Evolutionary conservation across 352 stramenopile species (phyloP), one percentile per base, ranked within the genome.

Genomic region (Pythium vanterpoolii): DNA sequence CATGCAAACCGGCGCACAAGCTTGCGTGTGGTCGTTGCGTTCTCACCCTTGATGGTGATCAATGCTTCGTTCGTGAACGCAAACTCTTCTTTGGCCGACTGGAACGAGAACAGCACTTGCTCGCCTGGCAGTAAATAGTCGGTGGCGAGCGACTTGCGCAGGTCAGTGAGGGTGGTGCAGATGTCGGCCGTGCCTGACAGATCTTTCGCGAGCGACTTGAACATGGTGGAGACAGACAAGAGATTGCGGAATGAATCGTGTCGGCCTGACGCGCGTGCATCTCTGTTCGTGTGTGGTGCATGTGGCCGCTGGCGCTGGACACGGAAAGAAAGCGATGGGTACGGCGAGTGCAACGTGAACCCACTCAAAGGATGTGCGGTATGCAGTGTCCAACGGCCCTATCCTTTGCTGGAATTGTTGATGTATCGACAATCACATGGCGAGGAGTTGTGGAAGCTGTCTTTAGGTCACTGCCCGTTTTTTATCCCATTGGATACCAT

Each of bases 21-120:
- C 50, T 75, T 75, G 28, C 79, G 79, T 4, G 79, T 84, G 0
- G 76, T 87, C 1, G 64, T 81, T 9, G 76, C 71, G 40, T 34
- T 81, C 39, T 74, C 62, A 19, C 72, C 76, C 40, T 64, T 43
- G 16, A 74, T 18, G 14, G 56, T 64, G 55, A 89, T 68, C 36
- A 89, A 24, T 18, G 79, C 79, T 49, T 85, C 60, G 64, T 79
- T 88, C 21, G 78, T 86, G 68, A 88, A 83, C 16, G 72, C 66
- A 39, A 84, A 87, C 58, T 86, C 79, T 51, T 87, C 76, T 33
- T 86, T 83, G 7, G 67, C 46, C 10, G 77, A 83, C 38, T 74
- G 49, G 40, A 89, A 67, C 5, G 71, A 72, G 42, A 89, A 87
- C 13, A 71, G 56, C 24, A 89, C 70, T 19, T 58, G 64, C 60